Percentiles rank a stretch among this genome's conserved stretches.
phyloP scores from a whole-genome alignment of 495 filamentous ascomycete genomes.

The Bombardia bombarda region DNA sequence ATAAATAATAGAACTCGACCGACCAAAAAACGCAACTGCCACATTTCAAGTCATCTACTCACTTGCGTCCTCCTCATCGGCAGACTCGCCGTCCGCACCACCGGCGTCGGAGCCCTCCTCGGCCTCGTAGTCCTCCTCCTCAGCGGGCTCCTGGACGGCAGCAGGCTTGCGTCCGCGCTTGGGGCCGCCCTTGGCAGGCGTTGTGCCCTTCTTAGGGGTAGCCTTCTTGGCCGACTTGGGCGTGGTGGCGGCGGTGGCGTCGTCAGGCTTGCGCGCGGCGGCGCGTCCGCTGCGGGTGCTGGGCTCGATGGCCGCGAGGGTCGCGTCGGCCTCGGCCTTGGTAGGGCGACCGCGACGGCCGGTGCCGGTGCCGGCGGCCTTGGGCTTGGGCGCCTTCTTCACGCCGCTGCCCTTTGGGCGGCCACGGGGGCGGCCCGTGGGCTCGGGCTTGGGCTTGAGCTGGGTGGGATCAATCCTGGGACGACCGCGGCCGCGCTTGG shows the following conservation, averaged over 20 bases:
- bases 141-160: conserved; percentile 13
- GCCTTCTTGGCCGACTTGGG: conserved; percentile 6
- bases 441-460: conserved; percentile 25
- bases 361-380: conserved; percentile 5
- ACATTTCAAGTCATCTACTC: conserved; percentile 7
- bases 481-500: conserved; percentile 39
- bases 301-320: conserved; percentile 3
- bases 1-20: not conserved
- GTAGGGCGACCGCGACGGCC: conserved; percentile 30
- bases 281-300: not conserved
- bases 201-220: conserved; percentile 10
- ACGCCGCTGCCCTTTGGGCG: conserved; percentile 33
- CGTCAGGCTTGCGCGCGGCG: conserved; percentile 1
- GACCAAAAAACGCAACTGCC: too few species aligned
- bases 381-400: conserved; percentile 25
- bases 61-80: conserved; percentile 11
- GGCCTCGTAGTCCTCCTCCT: conserved; percentile 15
- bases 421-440: conserved; percentile 36
- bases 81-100: conserved; percentile 13
- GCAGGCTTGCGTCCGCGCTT: conserved; percentile 11
- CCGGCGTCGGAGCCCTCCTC: conserved; percentile 4
- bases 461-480: conserved; percentile 29
- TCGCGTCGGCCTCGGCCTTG: conserved; percentile 14
- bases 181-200: conserved; percentile 20
- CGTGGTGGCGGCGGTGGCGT: not conserved